phyloP scores from a whole-genome alignment of 768 basidiomycete genomes.

The Kockovaella imperatae region DNA sequence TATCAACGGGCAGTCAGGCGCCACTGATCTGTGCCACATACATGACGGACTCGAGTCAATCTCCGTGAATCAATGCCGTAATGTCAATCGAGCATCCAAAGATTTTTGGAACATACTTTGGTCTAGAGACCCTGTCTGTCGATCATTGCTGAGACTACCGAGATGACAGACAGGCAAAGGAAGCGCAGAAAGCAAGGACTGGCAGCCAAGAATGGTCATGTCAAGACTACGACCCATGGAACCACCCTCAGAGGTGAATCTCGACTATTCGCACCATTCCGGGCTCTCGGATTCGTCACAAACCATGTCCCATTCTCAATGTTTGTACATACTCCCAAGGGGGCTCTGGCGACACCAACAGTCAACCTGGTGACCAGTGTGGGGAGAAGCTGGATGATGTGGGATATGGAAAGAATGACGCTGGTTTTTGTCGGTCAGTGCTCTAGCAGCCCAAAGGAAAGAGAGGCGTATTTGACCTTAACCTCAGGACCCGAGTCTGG shows the following conservation, averaged over 20 bases:
- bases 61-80: no score
- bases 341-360: slow-evolving; percentile 71
- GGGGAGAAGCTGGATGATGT: slow-evolving; percentile 84
- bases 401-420: slow-evolving; percentile 90
- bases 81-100: no score
- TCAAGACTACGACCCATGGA: neutral
- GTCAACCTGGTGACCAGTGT: slow-evolving; percentile 79
- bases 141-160: no score
- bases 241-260: slow-evolving; percentile 7
- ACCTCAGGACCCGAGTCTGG: slow-evolving; percentile 69
- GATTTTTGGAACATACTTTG: no score
- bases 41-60: no score
- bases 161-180: neutral
- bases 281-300: slow-evolving; percentile 88
- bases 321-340: slow-evolving; percentile 76
- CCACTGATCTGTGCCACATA: no score
- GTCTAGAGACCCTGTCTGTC: no score
- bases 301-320: slow-evolving; percentile 82
- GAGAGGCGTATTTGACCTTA: slow-evolving; percentile 1
- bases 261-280: slow-evolving; percentile 77
- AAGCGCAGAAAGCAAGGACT: neutral
- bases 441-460: neutral
- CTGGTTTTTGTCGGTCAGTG: slow-evolving; percentile 85
- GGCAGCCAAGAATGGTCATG: slow-evolving; percentile 1
- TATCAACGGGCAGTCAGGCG: no score